These are phyloP conservation scores for Sparassis latifolia DNA, from an alignment of 1,284 basidiomycete species.

Conservation along the genomic window DNA sequence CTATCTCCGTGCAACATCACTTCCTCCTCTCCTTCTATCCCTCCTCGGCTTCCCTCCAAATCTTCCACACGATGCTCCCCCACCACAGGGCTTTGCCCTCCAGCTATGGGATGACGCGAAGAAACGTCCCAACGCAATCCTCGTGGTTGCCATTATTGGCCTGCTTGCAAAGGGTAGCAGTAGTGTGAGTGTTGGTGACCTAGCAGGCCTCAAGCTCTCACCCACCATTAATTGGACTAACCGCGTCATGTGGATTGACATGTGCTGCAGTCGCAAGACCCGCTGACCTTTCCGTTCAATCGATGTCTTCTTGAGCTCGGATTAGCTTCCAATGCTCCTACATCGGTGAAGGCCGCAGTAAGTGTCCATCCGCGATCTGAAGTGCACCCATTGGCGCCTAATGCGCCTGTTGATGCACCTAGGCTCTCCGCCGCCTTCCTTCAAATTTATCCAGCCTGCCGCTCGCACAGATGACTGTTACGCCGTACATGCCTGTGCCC, in stretches of 20 bases:
- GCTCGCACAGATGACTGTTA: conserved; percentile 55
- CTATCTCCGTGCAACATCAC: conserved; percentile 91
- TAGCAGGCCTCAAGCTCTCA: not conserved
- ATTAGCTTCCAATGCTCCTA: conserved; percentile 89
- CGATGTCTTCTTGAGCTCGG: conserved; percentile 85
- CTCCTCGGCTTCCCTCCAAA: conserved; percentile 84
- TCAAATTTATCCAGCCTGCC: conserved; percentile 48
- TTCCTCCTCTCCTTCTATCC: conserved; percentile 86
- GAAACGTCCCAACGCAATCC: conserved; percentile 72
- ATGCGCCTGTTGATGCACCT: not conserved
- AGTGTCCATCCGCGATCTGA: not conserved
- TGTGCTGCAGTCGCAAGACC: conserved; percentile 42
- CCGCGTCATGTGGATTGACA: too few relatives aligned
- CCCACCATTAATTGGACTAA: too few relatives aligned
- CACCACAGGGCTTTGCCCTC: conserved; percentile 89
- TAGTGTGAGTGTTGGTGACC: conserved; percentile 40
- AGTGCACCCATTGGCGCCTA: not conserved
- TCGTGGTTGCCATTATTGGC: conserved; percentile 77
- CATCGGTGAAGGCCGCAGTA: conserved; percentile 80
- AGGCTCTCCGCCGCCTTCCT: conserved; percentile 67
- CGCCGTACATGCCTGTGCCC: conserved; percentile 77
- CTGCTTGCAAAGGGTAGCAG: conserved; percentile 72
- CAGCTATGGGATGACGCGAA: conserved; percentile 86
- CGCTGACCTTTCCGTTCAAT: conserved; percentile 52
- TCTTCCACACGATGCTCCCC: conserved; percentile 53